Conservation (phyloP, 768 basidiomycete genomes). For the Gautieria morchelliformis region DNA sequence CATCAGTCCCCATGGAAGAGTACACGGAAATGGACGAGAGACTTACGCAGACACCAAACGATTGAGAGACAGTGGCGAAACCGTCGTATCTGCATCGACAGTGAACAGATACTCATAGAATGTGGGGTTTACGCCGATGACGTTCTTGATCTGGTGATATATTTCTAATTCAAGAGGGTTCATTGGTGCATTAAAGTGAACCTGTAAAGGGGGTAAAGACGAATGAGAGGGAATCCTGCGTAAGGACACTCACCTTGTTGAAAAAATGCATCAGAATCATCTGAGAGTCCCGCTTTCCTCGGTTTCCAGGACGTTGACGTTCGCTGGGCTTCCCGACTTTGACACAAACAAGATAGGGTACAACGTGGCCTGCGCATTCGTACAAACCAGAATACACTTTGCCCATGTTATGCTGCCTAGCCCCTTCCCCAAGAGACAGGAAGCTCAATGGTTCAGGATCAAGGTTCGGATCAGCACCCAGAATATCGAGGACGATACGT, state of each 20-base stretch:
- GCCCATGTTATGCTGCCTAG: conserved; percentile 96
- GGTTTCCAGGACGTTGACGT: conserved; percentile 86
- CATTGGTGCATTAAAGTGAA: conserved; percentile 96
- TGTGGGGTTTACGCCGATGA: conserved; percentile 96
- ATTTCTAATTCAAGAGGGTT: conserved; percentile 95
- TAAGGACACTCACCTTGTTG: conserved; percentile 60
- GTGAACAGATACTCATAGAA: conserved; percentile 96
- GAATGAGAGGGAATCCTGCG: neutral
- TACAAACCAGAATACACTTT: conserved; percentile 96
- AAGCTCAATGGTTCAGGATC: conserved; percentile 96
- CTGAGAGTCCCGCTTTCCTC: conserved; percentile 97
- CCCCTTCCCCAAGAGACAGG: conserved; percentile 86
- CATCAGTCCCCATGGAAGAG: neutral
- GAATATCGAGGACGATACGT: conserved; percentile 91
- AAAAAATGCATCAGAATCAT: conserved; percentile 95
- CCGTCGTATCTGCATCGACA: conserved; percentile 92
- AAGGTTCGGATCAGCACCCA: conserved; percentile 85
- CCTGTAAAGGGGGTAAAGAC: conserved; percentile 33
- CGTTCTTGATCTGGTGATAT: conserved; percentile 99
- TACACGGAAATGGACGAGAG: neutral
- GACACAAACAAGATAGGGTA: conserved; percentile 86
- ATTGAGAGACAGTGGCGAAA: conserved; percentile 80
- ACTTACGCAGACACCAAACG: conserved; percentile 88
- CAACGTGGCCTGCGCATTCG: conserved; percentile 89
- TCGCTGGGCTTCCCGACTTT: conserved; percentile 96